phyloP scores from a whole-genome alignment of 805 yeast genomes.

The Nadsonia fulvescens region DNA sequence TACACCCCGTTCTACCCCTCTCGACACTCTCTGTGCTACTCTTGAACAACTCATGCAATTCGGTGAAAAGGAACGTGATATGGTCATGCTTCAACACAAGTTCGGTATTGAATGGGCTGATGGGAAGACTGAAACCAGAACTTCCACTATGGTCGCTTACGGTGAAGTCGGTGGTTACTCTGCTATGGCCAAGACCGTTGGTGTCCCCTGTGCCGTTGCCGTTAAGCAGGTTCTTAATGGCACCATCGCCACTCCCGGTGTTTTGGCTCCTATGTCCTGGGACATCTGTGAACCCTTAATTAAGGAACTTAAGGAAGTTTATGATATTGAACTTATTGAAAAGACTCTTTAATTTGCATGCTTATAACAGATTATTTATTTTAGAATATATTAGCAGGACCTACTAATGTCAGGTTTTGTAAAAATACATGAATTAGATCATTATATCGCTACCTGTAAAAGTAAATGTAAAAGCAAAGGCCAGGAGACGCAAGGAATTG shows the following conservation, averaged over 20 bases:
- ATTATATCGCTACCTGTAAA: no score
- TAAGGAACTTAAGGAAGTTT: constrained; percentile 77
- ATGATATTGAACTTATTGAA: constrained; percentile 75
- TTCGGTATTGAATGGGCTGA: constrained; percentile 95
- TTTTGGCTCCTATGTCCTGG: constrained; percentile 83
- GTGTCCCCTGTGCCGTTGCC: constrained; percentile 97
- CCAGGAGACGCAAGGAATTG: no score
- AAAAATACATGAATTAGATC: no score
- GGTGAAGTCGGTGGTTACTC: constrained; percentile 83
- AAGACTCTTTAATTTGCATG: constrained; percentile 53
- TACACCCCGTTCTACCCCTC: constrained; percentile 82
- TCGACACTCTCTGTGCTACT: constrained; percentile 93
- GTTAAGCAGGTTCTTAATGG: constrained; percentile 73
- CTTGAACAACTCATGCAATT: constrained; percentile 92
- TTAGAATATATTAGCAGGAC: no score
- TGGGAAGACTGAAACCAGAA: constrained; percentile 78
- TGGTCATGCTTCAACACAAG: constrained; percentile 91
- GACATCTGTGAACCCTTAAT: constrained; percentile 82
- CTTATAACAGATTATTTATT: no score
- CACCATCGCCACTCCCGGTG: constrained; percentile 57
- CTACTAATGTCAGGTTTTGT: no score
- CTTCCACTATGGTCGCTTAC: constrained; percentile 86
- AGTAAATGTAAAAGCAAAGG: no score
- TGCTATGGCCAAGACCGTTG: constrained; percentile 96
- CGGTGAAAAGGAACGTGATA: constrained; percentile 87